A percentile compares a stretch with the other conserved stretches of the same genome.
Evolutionary conservation across 106 monocot genomes (phyloP).

Genomic region (Hemerocallis citrina): DNA sequence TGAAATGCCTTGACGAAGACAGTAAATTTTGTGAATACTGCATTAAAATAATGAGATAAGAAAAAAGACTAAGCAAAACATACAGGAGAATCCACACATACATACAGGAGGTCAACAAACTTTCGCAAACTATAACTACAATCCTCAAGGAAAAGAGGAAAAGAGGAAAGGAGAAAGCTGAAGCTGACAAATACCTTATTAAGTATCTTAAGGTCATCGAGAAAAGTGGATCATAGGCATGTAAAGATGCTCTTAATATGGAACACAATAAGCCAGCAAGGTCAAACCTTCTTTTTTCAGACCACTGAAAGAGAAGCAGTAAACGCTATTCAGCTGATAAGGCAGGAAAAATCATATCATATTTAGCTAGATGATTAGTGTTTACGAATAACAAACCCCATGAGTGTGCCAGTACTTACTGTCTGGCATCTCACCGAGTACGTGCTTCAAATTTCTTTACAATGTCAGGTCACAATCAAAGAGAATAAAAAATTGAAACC

Average conservation of each 20-base stretch:
- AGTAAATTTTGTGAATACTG: conserved; percentile 81
- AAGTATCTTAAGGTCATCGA: conserved; percentile 88
- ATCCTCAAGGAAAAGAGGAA: not conserved
- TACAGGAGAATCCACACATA: no score
- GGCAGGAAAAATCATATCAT: not conserved
- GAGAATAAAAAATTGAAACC: no score
- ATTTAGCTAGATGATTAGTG: not conserved
- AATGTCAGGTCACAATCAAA: no score
- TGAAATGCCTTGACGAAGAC: conserved; percentile 64
- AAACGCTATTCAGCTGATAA: not conserved
- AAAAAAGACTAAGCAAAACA: no score
- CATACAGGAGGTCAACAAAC: not conserved
- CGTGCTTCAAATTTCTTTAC: no score
- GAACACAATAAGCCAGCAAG: conserved; percentile 79
- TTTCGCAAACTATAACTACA: not conserved
- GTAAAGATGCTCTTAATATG: conserved; percentile 72
- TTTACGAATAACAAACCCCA: not conserved
- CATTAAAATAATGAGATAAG: not conserved
- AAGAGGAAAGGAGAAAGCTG: no score
- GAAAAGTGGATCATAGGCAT: conserved; percentile 90
- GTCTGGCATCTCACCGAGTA: not conserved
- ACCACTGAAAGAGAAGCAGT: conserved; percentile 57
- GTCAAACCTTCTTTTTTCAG: conserved; percentile 66
- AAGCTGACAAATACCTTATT: conserved; percentile 54
- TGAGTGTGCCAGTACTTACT: not conserved